phyloP scores from a whole-genome alignment of 1,284 basidiomycete species.

The Leccinum solheimii region DNA sequence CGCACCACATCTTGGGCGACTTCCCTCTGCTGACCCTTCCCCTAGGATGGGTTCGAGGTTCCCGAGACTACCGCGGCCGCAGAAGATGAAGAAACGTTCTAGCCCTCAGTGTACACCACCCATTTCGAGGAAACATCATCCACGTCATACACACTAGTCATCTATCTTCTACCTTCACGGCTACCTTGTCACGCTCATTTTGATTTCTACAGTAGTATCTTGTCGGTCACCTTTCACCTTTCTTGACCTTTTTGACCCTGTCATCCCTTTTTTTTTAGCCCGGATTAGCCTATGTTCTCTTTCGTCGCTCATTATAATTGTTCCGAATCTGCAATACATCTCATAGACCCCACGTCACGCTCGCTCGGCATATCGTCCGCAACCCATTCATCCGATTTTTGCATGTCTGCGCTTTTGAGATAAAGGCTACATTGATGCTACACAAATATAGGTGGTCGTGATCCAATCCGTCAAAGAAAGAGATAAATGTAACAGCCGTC shows the following conservation, averaged over 20 bases:
- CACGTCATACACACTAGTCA: constrained; percentile 7
- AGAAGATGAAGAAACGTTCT: constrained; percentile 65
- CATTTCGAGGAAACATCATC: constrained; percentile 4
- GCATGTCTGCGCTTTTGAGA: constrained; percentile 13
- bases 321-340: constrained; percentile 31
- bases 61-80: constrained; percentile 48
- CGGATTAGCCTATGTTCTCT: constrained; percentile 24
- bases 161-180: constrained; percentile 7
- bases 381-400: constrained; percentile 5
- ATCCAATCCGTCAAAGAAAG: constrained; percentile 14
- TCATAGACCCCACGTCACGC: constrained; percentile 18
- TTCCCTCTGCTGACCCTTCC: constrained; percentile 12
- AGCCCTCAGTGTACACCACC: constrained; percentile 20
- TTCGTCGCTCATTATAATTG: constrained; percentile 26
- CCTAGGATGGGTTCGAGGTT: constrained; percentile 71
- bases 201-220: constrained; percentile 12
- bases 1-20: constrained; percentile 3
- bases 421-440: constrained; percentile 35
- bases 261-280: constrained; percentile 1
- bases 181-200: constrained; percentile 21
- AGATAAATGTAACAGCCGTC: not conserved
- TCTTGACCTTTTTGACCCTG: constrained; percentile 9
- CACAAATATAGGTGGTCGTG: constrained; percentile 19
- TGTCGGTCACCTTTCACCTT: constrained; percentile 6
- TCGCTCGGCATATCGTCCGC: constrained; percentile 3